These are phyloP conservation scores for Schoenoplectus tabernaemontani DNA, from an alignment of 202 grass and related monocot genomes.

Conservation along the genomic window DNA sequence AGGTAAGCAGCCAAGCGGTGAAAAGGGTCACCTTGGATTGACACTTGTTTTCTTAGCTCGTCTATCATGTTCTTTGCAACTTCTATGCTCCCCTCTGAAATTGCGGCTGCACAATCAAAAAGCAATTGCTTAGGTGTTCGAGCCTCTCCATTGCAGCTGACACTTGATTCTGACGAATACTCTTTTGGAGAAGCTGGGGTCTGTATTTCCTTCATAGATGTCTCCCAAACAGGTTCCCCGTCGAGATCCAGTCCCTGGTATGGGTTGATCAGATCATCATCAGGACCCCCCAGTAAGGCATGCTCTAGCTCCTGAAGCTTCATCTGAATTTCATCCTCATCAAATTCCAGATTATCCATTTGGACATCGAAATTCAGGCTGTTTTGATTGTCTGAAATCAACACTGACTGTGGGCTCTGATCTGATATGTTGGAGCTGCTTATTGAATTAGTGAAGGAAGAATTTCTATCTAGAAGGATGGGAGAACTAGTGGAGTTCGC, in stretches of 20 bases:
- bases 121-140: constrained; percentile 75
- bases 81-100: constrained; percentile 66
- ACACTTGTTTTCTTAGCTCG: constrained; percentile 70
- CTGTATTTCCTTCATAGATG: constrained; percentile 54
- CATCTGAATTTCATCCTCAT: constrained; percentile 64
- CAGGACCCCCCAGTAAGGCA: constrained; percentile 64
- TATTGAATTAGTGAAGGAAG: constrained; percentile 49
- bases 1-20: constrained; percentile 84
- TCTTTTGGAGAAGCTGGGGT: constrained; percentile 77
- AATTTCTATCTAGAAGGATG: constrained; percentile 34
- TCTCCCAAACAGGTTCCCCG: constrained; percentile 44
- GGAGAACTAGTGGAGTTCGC: constrained; percentile 36
- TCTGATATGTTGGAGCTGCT: constrained; percentile 58
- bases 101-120: constrained; percentile 57
- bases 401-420: constrained; percentile 50
- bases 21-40: constrained; percentile 82
- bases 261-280: constrained; percentile 52
- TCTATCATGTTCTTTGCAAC: constrained; percentile 78
- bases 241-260: constrained; percentile 46
- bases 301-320: constrained; percentile 90
- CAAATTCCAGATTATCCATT: constrained; percentile 61
- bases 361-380: constrained; percentile 46
- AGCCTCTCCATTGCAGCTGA: constrained; percentile 56
- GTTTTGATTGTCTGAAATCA: constrained; percentile 46
- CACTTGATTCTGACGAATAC: constrained; percentile 56